These are phyloP conservation scores for Penium margaritaceum DNA, from an alignment of 139 green algal species.

Conservation along the genomic window DNA sequence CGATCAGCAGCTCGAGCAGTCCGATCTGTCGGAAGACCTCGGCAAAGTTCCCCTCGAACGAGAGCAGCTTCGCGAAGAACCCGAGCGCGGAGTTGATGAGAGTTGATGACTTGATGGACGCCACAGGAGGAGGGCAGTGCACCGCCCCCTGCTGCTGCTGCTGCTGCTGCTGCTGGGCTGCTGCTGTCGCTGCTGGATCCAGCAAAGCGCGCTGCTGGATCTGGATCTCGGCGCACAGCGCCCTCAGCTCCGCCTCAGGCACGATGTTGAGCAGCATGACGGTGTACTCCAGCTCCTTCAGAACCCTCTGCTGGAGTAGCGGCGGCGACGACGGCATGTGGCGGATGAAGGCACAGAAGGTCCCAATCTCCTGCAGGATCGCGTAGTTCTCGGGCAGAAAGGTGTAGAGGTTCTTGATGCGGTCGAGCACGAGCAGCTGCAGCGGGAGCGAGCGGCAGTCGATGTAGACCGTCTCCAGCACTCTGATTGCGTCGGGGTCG, in stretches of 20 bases:
- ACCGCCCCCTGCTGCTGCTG: too few species aligned
- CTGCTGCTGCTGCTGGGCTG: too few species aligned
- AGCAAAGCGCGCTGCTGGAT: too few species aligned
- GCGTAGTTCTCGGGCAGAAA: conserved; percentile 28
- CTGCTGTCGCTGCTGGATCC: too few species aligned
- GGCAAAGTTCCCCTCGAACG: conserved; percentile 25
- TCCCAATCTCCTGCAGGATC: conserved; percentile 25
- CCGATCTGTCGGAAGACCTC: conserved; percentile 27
- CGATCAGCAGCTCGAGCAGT: conserved; percentile 34
- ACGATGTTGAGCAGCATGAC: conserved; percentile 23
- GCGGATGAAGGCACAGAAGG: conserved; percentile 10
- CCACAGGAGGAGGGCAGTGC: conserved; percentile 7
- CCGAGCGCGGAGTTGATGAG: neutral
- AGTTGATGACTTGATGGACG: neutral
- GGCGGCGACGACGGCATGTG: neutral
- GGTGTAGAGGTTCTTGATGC: conserved; percentile 20
- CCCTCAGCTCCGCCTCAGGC: conserved; percentile 35
- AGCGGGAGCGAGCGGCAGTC: conserved; percentile 13
- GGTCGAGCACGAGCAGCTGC: conserved; percentile 40
- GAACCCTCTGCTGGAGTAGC: conserved; percentile 24
- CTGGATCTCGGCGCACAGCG: conserved; percentile 32
- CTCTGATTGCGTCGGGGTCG: conserved; percentile 9
- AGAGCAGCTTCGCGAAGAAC: conserved; percentile 40
- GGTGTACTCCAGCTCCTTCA: conserved; percentile 39
- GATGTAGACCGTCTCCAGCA: conserved; percentile 33